Evolutionary conservation across 306 rosid genomes (phyloP).

Genomic region (Glycine latifolia): DNA sequence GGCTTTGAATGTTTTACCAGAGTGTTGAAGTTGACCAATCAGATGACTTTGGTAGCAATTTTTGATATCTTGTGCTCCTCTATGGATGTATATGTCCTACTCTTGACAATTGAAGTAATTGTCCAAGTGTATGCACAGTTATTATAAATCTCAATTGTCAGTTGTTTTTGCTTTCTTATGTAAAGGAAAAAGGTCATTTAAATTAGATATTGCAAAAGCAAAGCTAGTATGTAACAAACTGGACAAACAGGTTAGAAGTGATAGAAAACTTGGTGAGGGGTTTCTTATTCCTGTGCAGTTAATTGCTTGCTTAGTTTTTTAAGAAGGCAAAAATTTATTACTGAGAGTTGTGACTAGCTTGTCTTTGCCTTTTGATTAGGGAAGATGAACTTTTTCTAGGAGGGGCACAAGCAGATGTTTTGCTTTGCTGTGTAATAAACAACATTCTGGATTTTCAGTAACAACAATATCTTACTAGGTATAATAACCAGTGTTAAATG

Average conservation of each 20-base stretch:
- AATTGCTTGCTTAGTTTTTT: slow-evolving; percentile 1
- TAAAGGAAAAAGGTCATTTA: background rate
- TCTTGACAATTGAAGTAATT: slow-evolving; percentile 27
- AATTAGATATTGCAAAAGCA: slow-evolving; percentile 6
- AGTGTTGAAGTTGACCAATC: slow-evolving; percentile 27
- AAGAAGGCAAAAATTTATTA: background rate
- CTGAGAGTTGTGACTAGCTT: background rate
- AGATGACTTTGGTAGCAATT: slow-evolving; percentile 17
- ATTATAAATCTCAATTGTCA: background rate
- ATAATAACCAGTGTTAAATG: background rate
- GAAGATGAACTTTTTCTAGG: background rate
- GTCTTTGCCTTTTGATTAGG: slow-evolving; percentile 10
- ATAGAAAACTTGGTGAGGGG: slow-evolving; percentile 2
- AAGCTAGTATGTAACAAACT: slow-evolving; percentile 16
- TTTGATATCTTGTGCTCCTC: slow-evolving; percentile 21
- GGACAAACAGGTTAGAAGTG: background rate
- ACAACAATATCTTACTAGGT: background rate
- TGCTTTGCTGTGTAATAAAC: background rate
- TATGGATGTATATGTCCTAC: slow-evolving; percentile 5
- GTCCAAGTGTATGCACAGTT: background rate
- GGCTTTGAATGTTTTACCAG: background rate
- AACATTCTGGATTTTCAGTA: slow-evolving; percentile 1
- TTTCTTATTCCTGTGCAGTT: slow-evolving; percentile 1
- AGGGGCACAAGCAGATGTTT: slow-evolving; percentile 4
- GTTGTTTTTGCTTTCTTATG: background rate